Base-by-base conservation (phyloP, 306 rosid species). In the Vigna unguiculata region DNA sequence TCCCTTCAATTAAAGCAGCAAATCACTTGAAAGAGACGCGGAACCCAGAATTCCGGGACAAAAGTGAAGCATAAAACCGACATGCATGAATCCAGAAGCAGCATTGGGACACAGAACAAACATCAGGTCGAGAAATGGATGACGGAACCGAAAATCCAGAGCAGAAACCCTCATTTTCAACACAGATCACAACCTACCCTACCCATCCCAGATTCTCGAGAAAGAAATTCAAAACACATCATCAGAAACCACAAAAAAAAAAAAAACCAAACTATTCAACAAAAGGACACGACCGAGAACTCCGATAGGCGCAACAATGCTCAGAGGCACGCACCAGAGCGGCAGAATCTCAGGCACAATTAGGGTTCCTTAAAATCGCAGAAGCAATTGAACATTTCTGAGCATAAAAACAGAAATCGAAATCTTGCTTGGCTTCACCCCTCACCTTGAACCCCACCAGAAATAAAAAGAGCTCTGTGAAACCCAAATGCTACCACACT, bases 71-170 rank as follows among this genome's bases (percentile, higher is more conserved):
- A 67, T 25, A 71, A 55, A 79, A 62, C 60, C 78, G 40, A 72
- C 87, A 87, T 87, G 90, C 92, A 86, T 75, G 78, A 60, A 73
- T 65, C 47, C 13, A 69, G 9, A 78, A 71, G 11, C 69, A 67
- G 34, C 77, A 73, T 55, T 65, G 46, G 61, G 28, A 25, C 76
- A 73, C 51, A 67, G 3, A 71, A 73, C 58, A 63, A 76, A 63
- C 30, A 32, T 9, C 58, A 57, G 74, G 32, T n/a, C 25, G 69
- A 73, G 80, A 83, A 75, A 58, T 52, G 79, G 69, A 69, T 0
- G 65, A 69, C 4, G 62, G 25, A 49, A 38, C 51, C 68, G 38
- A 43, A 63, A 78, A 69, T 16, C 59, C 80, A 69, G 69, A 47
- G 9, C 66, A 75, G 9, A 75, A 21, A 62, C 46, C 32, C 61